A percentile compares a stretch with the other conserved stretches of the same genome.
These are phyloP conservation scores for Phycomyces nitens DNA, from an alignment of 192 early-diverging fungal genomes.

Conservation along the genomic window DNA sequence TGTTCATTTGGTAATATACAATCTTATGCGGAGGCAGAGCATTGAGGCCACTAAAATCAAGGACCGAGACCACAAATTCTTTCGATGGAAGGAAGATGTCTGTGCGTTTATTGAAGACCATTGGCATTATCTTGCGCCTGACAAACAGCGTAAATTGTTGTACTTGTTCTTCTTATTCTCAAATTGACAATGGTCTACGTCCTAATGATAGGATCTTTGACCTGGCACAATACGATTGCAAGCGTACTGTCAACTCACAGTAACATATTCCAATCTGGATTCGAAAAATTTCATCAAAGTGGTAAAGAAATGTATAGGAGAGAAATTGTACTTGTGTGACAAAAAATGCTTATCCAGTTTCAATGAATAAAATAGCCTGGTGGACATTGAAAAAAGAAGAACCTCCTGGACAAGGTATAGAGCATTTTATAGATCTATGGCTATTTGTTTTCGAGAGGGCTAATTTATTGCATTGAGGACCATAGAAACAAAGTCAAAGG, in stretches of 20 bases:
- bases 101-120: conserved; percentile 71
- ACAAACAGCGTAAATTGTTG: conserved; percentile 56
- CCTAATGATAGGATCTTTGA: conserved; percentile 54
- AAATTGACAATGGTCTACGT: too few relatives aligned
- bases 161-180: not conserved
- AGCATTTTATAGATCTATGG: not conserved
- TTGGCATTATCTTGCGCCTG: conserved; percentile 71
- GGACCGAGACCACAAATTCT: conserved; percentile 57
- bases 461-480: not conserved
- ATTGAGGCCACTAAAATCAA: conserved; percentile 31
- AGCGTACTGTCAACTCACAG: conserved; percentile 79
- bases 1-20: conserved; percentile 73
- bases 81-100: conserved; percentile 79
- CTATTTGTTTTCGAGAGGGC: not conserved
- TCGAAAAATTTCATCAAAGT: conserved; percentile 63
- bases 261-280: conserved; percentile 69
- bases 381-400: conserved; percentile 49
- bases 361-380: conserved; percentile 40
- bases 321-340: conserved; percentile 25
- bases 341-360: too few relatives aligned
- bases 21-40: conserved; percentile 48
- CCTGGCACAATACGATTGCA: conserved; percentile 86
- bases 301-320: conserved; percentile 41
- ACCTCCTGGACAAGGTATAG: conserved; percentile 40
- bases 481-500: conserved; percentile 11